A percentile compares a stretch with the other conserved stretches of the same genome.
phyloP scores from a whole-genome alignment of 2,329 filamentous ascomycete genomes.

The Diaporthe ilicicola region DNA sequence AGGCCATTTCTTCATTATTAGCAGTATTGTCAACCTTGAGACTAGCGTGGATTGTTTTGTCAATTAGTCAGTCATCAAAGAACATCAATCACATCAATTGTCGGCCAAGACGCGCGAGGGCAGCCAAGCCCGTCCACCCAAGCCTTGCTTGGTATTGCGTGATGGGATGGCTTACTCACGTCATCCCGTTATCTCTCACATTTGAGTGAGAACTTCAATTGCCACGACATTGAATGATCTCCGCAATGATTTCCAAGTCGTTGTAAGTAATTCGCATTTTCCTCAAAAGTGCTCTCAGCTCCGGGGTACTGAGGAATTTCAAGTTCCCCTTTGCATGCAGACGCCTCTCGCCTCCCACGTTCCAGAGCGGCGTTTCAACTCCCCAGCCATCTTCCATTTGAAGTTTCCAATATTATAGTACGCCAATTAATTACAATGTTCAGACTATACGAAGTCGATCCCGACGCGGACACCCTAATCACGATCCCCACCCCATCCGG shows the following conservation, averaged over 20 bases:
- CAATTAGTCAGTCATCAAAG: neutral
- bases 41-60: conserved; percentile 6
- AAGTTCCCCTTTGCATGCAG: neutral
- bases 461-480: conserved; percentile 45
- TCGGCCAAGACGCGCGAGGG: neutral
- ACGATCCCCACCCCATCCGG: conserved; percentile 38
- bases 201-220: neutral
- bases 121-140: conserved; percentile 15
- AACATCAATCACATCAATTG: neutral
- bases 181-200: conserved; percentile 15
- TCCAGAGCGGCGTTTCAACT: neutral
- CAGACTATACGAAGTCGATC: conserved; percentile 46
- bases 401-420: neutral
- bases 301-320: too few relatives aligned
- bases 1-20: neutral
- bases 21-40: conserved; percentile 2
- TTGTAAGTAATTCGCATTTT: neutral
- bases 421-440: conserved; percentile 36
- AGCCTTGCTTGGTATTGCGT: conserved; percentile 26
- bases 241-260: neutral
- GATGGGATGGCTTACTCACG: conserved; percentile 26
- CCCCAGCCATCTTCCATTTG: too few relatives aligned
- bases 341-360: neutral
- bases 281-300: neutral
- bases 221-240: neutral